Evolutionary conservation across 2,329 filamentous ascomycete species (phyloP), one percentile per base, ranked within the genome.

Genomic region (Penicillium rolfsii): DNA sequence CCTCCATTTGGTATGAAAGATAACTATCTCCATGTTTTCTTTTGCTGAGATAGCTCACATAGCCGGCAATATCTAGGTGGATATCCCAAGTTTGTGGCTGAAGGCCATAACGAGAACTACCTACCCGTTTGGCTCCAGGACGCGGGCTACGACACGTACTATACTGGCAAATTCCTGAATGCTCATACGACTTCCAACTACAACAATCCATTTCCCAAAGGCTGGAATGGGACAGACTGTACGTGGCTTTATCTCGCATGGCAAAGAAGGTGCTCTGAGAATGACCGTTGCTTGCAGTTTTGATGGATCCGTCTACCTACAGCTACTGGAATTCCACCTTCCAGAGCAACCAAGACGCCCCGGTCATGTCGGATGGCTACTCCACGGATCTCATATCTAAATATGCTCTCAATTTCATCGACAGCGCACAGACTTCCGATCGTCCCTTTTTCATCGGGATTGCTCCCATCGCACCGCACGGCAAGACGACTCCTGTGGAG

Each of bases 111-210:
- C 60, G 82, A 87, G 1, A 83, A 88, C 38, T 91, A 89, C 62
- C 80, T 91, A 0, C 89, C 89, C 0, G 72, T 91, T 0, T 91
- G 89, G 88, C 75, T 92, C n/a, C 87, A 90, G 65, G 73, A 83
- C 4, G 85, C 84, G 0, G 88, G 88, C 0, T 91, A 91, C 70
- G 84, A 85, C 64, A 91, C 89, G 0, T 91, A 89, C 69, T 91
- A 91, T 67, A 85, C 85, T 0, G 89, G 75, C 14, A 91, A 92
- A 70, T 78, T 91, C 4, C 88, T 89, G 76, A 91, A 91, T 65
- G 80, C 82, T 0, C 87, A 90, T 55, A 84, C 79, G 0, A 78
- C 84, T 1, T 69, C 80, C 0, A 91, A 89, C 60, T 91, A 89
- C 70, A 76, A 88, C 68, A 77, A 79, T 4, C 84, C 87, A 0